Evolutionary conservation across 495 filamentous ascomycete genomes (phyloP).

Genomic region (Penicillium paradoxum): DNA sequence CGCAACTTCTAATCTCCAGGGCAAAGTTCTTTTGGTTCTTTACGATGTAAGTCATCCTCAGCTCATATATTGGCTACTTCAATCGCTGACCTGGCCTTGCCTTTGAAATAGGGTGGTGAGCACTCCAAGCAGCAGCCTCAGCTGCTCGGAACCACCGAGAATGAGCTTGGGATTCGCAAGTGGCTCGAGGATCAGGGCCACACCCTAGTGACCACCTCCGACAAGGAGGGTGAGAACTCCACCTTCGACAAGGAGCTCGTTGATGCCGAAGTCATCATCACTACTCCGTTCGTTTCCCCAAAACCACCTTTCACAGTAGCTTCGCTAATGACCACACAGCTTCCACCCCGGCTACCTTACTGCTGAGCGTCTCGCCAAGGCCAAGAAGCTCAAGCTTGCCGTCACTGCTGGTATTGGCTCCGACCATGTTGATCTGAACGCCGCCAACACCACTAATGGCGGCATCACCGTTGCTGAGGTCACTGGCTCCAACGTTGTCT

Average conservation of each 20-base stretch:
- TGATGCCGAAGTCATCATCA: constrained; percentile 98
- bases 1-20: constrained; percentile 54
- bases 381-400: constrained; percentile 97
- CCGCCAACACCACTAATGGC: constrained; percentile 96
- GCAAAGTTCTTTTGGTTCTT: constrained; percentile 68
- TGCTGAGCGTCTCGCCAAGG: constrained; percentile 91
- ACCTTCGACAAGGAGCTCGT: constrained; percentile 92
- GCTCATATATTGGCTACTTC: neutral
- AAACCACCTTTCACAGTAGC: neutral
- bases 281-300: constrained; percentile 71
- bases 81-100: constrained; percentile 7
- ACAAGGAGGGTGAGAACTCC: constrained; percentile 93
- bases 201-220: constrained; percentile 91
- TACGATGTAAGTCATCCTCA: constrained; percentile 60
- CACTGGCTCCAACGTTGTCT: constrained; percentile 89
- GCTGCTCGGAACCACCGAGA: constrained; percentile 92
- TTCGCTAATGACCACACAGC: constrained; percentile 44
- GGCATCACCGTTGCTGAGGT: constrained; percentile 96
- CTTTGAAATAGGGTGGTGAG: constrained; percentile 60
- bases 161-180: constrained; percentile 92
- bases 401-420: constrained; percentile 97
- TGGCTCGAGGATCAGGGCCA: constrained; percentile 97
- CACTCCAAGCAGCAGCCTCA: constrained; percentile 73
- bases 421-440: constrained; percentile 95
- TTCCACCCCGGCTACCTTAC: constrained; percentile 99